Evolutionary conservation across 2,329 filamentous ascomycete species (phyloP).

Genomic region (Penicillium sp.): DNA sequence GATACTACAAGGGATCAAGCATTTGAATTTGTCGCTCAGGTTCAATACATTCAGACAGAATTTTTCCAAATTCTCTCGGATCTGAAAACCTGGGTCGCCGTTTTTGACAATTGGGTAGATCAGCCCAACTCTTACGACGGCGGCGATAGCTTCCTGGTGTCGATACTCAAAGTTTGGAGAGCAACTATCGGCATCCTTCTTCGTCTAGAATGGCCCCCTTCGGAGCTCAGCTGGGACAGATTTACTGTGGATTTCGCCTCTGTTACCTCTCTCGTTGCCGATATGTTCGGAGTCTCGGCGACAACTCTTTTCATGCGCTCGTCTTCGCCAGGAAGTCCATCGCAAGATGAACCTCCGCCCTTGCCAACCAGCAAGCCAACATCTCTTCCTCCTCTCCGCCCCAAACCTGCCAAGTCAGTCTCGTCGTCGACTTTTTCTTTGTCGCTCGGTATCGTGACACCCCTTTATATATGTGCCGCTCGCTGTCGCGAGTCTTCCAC

Average conservation of each 20-base stretch:
- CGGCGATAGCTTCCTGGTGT: conserved; percentile 3
- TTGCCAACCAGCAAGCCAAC: conserved; percentile 5
- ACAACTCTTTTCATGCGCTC: neutral
- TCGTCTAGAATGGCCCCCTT: conserved; percentile 16
- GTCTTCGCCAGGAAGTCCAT: neutral
- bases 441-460: conserved; percentile 68
- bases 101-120: conserved; percentile 25
- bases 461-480: conserved; percentile 69
- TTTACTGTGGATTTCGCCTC: conserved; percentile 15
- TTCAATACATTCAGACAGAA: conserved; percentile 13
- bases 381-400: conserved; percentile 17
- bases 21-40: conserved; percentile 14
- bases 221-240: conserved; percentile 22
- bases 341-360: neutral
- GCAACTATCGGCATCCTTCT: conserved; percentile 20
- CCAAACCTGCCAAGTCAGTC: conserved; percentile 15
- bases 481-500: conserved; percentile 66
- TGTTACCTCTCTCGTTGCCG: conserved; percentile 18
- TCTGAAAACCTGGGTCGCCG: conserved; percentile 17
- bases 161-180: conserved; percentile 27
- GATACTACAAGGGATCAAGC: conserved; percentile 2
- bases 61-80: conserved; percentile 16
- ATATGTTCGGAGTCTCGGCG: conserved; percentile 14
- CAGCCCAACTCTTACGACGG: neutral
- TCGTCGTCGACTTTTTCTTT: conserved; percentile 60